Evolutionary conservation across 495 filamentous ascomycete species (phyloP), one percentile per base, ranked within the genome.

Genomic region (Penicillium malachiteum): DNA sequence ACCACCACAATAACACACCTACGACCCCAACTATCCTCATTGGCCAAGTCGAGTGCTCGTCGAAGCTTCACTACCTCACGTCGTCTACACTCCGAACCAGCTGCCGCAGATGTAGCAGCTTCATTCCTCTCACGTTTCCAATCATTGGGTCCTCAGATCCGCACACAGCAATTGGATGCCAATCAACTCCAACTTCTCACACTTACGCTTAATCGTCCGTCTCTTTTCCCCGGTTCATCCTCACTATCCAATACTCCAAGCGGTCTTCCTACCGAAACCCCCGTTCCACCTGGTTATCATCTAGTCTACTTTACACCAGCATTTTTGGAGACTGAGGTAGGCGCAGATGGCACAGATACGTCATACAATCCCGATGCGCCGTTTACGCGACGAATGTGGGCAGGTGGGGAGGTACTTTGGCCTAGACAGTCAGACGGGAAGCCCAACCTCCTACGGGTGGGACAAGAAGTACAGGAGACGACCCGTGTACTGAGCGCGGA

Each of bases 341-440:
- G 85, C 1, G 62, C 69, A 3, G 90, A 95, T 69, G 90, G 90
- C 34, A 89, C 88, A 1, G 90, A 93, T 68, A 68, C 73, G 3
- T 80, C 80, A 2, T 89, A 91, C 55, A 85, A 79, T 41, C 89
- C 90, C 0, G 80, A 82, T 3, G 32, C 54, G 0, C 84, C 86
- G 0, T 92, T 84, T 55, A 80, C 76, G 21, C 77, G 87, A 18
- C 82, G 89, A 21, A 86, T 95, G 83, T 95, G 90, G 90, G 87
- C 87, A 3, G 89, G 89, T 26, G 90, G 89, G 0, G 71, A 76
- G 53, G 72, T 86, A 21, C 48, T 61, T n/a, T 86, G 81, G 82
- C 70, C 68, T 7, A 70, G 74, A 3, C 60, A 58, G 33, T 52
- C 43, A 1, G 56, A 67, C 9, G 71, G 72, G 7, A 63, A 67